Evolutionary conservation across 1,284 basidiomycete genomes (phyloP).

Genomic region (Heterobasidion annosum): DNA sequence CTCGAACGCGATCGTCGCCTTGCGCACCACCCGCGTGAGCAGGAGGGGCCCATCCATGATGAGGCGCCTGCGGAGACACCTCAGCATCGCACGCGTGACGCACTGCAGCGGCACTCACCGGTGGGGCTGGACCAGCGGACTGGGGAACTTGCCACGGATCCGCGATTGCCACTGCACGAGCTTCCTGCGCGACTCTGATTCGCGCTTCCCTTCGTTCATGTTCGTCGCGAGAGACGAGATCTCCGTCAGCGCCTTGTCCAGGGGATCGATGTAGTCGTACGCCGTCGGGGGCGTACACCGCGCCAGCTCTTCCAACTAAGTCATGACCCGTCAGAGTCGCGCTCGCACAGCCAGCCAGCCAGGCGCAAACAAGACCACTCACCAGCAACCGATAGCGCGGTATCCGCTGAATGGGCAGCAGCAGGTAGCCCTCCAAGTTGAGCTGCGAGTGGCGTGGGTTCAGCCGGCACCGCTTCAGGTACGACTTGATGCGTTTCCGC

Average conservation of each 20-base stretch:
- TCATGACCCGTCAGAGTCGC: neutral
- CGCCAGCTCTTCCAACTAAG: constrained; percentile 75
- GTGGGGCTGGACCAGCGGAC: constrained; percentile 96
- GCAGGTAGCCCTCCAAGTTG: constrained; percentile 89
- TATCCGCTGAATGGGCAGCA: constrained; percentile 93
- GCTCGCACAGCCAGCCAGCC: neutral
- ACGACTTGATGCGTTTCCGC: constrained; percentile 78
- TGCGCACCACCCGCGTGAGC: constrained; percentile 85
- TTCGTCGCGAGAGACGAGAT: constrained; percentile 83
- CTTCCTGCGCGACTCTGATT: constrained; percentile 82
- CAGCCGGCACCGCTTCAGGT: constrained; percentile 78
- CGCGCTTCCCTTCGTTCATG: constrained; percentile 96
- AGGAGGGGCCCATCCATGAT: constrained; percentile 83
- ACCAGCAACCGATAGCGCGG: constrained; percentile 92
- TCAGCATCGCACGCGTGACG: constrained; percentile 3
- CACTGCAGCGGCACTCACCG: constrained; percentile 37
- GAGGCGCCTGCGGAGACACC: constrained; percentile 46
- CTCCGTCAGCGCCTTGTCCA: constrained; percentile 78
- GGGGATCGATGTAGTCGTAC: constrained; percentile 67
- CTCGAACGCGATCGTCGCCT: constrained; percentile 79
- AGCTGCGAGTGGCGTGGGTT: constrained; percentile 93
- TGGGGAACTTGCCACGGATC: constrained; percentile 87
- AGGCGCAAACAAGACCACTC: constrained; percentile 17
- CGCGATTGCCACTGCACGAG: constrained; percentile 89
- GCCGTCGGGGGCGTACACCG: constrained; percentile 69